A percentile compares a stretch with the other conserved stretches of the same genome.
phyloP scores from a whole-genome alignment of 2,329 filamentous ascomycete species.

The Phaeosphaeria sp. region DNA sequence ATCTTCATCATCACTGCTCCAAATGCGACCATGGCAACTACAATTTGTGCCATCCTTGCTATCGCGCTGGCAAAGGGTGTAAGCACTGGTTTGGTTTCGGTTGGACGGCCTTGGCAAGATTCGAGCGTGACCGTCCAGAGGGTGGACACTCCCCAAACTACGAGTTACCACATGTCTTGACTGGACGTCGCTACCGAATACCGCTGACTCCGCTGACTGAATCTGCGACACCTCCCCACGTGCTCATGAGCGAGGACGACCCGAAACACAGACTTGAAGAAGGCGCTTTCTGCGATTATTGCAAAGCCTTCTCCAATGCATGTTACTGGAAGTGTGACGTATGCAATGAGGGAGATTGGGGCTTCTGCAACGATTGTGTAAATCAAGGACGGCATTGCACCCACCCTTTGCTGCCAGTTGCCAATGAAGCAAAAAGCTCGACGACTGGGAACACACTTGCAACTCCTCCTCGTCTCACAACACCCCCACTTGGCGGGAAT shows the following conservation, averaged over 20 bases:
- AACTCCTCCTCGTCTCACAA: constrained; percentile 25
- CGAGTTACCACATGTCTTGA: constrained; percentile 61
- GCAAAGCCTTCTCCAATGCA: constrained; percentile 74
- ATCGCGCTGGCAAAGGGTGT: constrained; percentile 77
- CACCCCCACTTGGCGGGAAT: constrained; percentile 31
- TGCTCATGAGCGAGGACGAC: constrained; percentile 66
- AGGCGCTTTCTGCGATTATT: constrained; percentile 84
- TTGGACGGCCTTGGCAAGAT: constrained; percentile 70
- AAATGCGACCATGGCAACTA: constrained; percentile 74
- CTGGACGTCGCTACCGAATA: constrained; percentile 53
- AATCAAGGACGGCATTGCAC: constrained; percentile 82
- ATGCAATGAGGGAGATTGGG: constrained; percentile 95
- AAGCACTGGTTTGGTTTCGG: constrained; percentile 90
- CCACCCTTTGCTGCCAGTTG: constrained; percentile 79
- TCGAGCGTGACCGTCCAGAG: constrained; percentile 57
- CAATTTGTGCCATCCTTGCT: constrained; percentile 83
- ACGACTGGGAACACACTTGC: neutral
- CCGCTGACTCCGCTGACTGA: constrained; percentile 31
- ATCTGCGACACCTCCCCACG: constrained; percentile 26
- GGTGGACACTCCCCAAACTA: constrained; percentile 50
- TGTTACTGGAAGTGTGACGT: constrained; percentile 89
- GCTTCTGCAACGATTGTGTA: constrained; percentile 87
- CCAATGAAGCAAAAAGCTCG: constrained; percentile 57
- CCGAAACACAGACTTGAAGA: constrained; percentile 72
- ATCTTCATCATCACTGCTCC: constrained; percentile 82